Conservation (phyloP, 352 stramenopile species). For the Phytophthora agathidicida region DNA sequence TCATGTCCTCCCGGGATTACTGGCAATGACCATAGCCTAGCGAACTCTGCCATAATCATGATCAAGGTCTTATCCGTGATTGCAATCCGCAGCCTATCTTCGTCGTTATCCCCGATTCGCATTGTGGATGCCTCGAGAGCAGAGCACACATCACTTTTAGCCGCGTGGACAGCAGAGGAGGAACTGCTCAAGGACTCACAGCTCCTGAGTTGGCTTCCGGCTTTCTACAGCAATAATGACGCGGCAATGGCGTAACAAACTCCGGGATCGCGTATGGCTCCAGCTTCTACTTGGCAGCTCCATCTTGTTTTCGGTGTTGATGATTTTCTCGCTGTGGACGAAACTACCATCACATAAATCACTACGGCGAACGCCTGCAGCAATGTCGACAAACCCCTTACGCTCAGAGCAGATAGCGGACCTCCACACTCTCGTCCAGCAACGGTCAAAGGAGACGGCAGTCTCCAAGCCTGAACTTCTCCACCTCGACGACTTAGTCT, state of each 20-base stretch:
- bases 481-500: constrained; percentile 29
- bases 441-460: constrained; percentile 4
- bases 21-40: too few relatives aligned
- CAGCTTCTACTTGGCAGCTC: constrained; percentile 12
- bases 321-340: constrained; percentile 17
- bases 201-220: background rate
- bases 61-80: too few relatives aligned
- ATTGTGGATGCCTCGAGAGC: too few relatives aligned
- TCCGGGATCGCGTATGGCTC: constrained; percentile 7
- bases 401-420: background rate
- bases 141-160: constrained; percentile 10
- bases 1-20: too few relatives aligned
- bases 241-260: background rate
- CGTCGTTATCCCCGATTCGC: too few relatives aligned
- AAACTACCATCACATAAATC: constrained; percentile 14
- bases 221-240: background rate
- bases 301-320: constrained; percentile 12
- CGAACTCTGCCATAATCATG: too few relatives aligned
- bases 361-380: constrained; percentile 5
- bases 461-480: constrained; percentile 5
- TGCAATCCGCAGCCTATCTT: too few relatives aligned
- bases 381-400: background rate
- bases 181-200: too few relatives aligned
- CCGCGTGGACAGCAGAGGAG: too few relatives aligned
- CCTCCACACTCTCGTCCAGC: constrained; percentile 14